phyloP scores from a whole-genome alignment of 768 basidiomycete species.

The Mycena maculata region DNA sequence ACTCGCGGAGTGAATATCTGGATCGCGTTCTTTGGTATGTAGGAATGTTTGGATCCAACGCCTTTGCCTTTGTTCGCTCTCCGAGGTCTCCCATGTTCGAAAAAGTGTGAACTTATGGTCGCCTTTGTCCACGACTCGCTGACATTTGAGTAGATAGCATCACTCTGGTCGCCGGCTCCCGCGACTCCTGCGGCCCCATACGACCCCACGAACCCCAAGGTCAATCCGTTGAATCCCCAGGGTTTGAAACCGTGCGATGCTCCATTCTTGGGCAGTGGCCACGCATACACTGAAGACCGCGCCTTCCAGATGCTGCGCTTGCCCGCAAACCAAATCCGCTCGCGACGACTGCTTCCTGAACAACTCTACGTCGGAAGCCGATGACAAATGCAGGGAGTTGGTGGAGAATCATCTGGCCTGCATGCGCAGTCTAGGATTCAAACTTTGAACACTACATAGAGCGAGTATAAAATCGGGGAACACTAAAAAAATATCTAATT shows the following conservation, averaged over 20 bases:
- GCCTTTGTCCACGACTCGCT: neutral
- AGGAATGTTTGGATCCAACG: slow-evolving; percentile 1
- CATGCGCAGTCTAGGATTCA: slow-evolving; percentile 93
- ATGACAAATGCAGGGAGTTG: slow-evolving; percentile 83
- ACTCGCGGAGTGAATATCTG: neutral
- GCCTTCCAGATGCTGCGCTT: slow-evolving; percentile 87
- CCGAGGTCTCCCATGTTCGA: slow-evolving; percentile 19
- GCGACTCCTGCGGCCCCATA: slow-evolving; percentile 55
- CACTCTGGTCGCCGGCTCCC: slow-evolving; percentile 70
- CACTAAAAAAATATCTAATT: slow-evolving; percentile 14
- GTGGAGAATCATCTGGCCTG: slow-evolving; percentile 87
- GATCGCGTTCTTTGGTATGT: slow-evolving; percentile 1
- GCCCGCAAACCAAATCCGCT: slow-evolving; percentile 91
- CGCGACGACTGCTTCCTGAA: slow-evolving; percentile 95
- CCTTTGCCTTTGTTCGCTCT: too few relatives aligned
- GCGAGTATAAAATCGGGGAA: neutral
- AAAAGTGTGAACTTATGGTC: slow-evolving; percentile 9
- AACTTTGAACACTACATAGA: slow-evolving; percentile 54
- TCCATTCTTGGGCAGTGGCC: neutral
- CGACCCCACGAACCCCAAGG: slow-evolving; percentile 80
- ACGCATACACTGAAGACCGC: neutral
- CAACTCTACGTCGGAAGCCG: slow-evolving; percentile 70
- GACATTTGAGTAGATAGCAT: slow-evolving; percentile 53
- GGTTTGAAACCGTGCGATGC: slow-evolving; percentile 92
- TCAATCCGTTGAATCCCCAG: slow-evolving; percentile 92